Conservation (phyloP, 148 eudicot genomes). For the Cornus kousa region DNA sequence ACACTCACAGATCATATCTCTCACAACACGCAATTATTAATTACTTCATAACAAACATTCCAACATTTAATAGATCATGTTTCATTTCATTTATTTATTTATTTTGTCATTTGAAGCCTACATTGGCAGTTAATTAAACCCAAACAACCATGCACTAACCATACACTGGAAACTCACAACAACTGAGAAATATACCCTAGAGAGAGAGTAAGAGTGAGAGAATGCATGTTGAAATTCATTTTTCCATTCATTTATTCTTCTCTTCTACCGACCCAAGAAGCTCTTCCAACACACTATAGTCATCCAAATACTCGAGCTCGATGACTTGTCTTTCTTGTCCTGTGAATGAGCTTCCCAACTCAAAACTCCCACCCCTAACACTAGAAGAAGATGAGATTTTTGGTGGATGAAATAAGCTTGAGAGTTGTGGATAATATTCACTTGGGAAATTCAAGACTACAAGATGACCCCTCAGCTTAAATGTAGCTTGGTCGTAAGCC, state of each 20-base stretch:
- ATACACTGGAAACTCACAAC: too few species aligned
- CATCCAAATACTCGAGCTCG: constrained; percentile 60
- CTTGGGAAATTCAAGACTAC: constrained; percentile 56
- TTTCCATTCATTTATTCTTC: constrained; percentile 16
- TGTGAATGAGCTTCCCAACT: constrained; percentile 9
- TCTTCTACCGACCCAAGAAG: too few species aligned
- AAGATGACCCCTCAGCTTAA: constrained; percentile 49
- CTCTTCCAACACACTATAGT: constrained; percentile 53
- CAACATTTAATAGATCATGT: too few species aligned
- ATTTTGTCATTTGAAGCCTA: too few species aligned
- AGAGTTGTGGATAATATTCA: constrained; percentile 41
- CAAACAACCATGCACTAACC: too few species aligned
- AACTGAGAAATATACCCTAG: too few species aligned
- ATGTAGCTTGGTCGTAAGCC: constrained; percentile 58
- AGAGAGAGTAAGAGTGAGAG: too few species aligned
- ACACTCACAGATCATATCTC: too few species aligned
- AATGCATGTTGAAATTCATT: not conserved
- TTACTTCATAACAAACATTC: too few species aligned
- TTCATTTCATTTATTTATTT: too few species aligned
- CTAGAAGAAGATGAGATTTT: not conserved
- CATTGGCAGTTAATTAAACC: too few species aligned
- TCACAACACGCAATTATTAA: too few species aligned
- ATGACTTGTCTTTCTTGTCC: constrained; percentile 31
- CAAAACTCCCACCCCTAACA: not conserved
- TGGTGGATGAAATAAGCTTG: constrained; percentile 10